Base-by-base conservation (phyloP, 495 filamentous ascomycete genomes). In the Aspergillus affinis region DNA sequence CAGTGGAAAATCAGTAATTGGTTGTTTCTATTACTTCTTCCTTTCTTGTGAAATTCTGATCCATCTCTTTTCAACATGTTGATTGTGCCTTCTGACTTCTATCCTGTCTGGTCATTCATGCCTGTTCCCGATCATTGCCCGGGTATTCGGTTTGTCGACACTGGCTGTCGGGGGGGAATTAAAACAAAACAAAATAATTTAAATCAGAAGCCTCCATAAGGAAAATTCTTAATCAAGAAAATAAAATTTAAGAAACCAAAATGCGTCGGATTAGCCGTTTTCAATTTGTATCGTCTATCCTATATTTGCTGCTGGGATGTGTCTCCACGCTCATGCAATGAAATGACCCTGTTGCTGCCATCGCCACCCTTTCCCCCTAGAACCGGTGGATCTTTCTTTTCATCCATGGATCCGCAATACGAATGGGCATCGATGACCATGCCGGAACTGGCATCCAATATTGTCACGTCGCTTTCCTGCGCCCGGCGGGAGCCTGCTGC, bases 401-500 rank as follows among this genome's bases (percentile, higher is more conserved):
- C 36, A 15, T 41, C 13, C 36, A 41, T 41, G 36, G 36, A 41
- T 41, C 13, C 36, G 23, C 44, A 48, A 18, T 23, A 49, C n/a
- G 32, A 8, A 17, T 30, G 46, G 29, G 27, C 1, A 44, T 51
- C 46, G 2, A 23, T 48, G 45, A 32, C 41, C 48, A 30, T 9
- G 27, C 58, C 41, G 23, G 6, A 47, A 29, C 18, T 51, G 48
- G 48, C 27, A 60, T 18, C 18, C 12, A 52, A 62, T 51, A 64
- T 54, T 26, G 62, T 59, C 45, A 48, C 54, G 46, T 51, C 57
- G 62, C 59, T 58, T 70, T 68, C 62, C 62, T 69, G 67, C 65
- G 62, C 69, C 71, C 64, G 66, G 63, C 68, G 67, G 71, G 53
- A 63, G 62, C 61, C 62, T 71, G 72, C 67, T 58, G 69, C 55